These are phyloP conservation scores for Rhodofomes roseus DNA, from an alignment of 1,284 basidiomycete species.

Conservation along the genomic window DNA sequence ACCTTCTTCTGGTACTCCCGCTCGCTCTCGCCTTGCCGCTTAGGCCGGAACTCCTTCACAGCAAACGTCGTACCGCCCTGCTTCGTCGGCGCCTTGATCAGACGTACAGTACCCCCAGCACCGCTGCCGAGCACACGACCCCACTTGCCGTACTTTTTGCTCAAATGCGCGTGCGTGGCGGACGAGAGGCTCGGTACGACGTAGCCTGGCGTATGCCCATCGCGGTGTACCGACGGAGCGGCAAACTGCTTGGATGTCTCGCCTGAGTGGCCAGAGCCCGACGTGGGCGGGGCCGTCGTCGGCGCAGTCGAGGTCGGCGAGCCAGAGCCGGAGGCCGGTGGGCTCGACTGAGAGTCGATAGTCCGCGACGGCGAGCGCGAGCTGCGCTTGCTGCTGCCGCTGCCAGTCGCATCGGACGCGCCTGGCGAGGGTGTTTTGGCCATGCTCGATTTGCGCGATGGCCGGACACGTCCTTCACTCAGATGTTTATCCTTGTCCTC, in stretches of 20 bases:
- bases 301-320: slow-evolving; percentile 7
- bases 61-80: slow-evolving; percentile 84
- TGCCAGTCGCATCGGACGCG: slow-evolving; percentile 15
- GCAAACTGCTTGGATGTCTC: slow-evolving; percentile 11
- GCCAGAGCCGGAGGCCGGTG: slow-evolving; percentile 4
- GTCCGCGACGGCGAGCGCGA: slow-evolving; percentile 27
- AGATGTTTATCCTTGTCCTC: not conserved
- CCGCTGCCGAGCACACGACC: slow-evolving; percentile 93
- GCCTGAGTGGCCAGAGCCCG: slow-evolving; percentile 9
- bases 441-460: slow-evolving; percentile 11
- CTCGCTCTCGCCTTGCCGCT: slow-evolving; percentile 83
- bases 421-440: slow-evolving; percentile 26
- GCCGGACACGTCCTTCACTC: not conserved
- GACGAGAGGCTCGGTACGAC: slow-evolving; percentile 50
- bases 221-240: slow-evolving; percentile 7
- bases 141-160: slow-evolving; percentile 99
- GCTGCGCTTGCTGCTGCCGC: slow-evolving; percentile 19
- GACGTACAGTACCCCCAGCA: slow-evolving; percentile 94
- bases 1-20: slow-evolving; percentile 99
- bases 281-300: slow-evolving; percentile 10
- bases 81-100: slow-evolving; percentile 87
- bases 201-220: slow-evolving; percentile 11
- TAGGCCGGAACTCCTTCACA: slow-evolving; percentile 96
- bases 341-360: slow-evolving; percentile 20
- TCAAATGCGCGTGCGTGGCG: slow-evolving; percentile 87